These are phyloP conservation scores for Yamadazyma dushanensis DNA, from an alignment of 1,139 yeast genomes.

Conservation along the genomic window DNA sequence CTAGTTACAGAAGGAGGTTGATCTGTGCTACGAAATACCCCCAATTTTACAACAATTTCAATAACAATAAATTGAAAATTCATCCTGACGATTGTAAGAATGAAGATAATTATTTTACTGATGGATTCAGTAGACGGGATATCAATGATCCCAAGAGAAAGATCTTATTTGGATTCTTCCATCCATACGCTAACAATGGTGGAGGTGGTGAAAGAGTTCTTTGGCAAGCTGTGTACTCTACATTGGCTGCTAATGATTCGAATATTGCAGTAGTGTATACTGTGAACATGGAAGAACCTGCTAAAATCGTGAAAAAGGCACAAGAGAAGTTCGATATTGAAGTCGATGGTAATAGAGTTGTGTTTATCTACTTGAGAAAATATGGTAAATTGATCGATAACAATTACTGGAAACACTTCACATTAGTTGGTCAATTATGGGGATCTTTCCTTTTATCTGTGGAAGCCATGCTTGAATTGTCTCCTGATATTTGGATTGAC, in stretches of 20 bases:
- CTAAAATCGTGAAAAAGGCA: constrained; percentile 59
- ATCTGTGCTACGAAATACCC: constrained; percentile 52
- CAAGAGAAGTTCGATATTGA: constrained; percentile 62
- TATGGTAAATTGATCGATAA: constrained; percentile 65
- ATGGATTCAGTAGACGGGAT: constrained; percentile 34
- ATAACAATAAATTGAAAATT: constrained; percentile 39
- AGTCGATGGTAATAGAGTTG: constrained; percentile 56
- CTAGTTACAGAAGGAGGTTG: constrained; percentile 54
- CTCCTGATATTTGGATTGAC: constrained; percentile 92
- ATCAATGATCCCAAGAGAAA: constrained; percentile 41
- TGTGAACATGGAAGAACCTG: constrained; percentile 57
- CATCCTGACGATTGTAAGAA: constrained; percentile 31
- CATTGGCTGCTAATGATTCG: constrained; percentile 50
- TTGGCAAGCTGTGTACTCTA: constrained; percentile 88
- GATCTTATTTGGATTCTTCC: constrained; percentile 79
- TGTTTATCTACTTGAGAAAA: constrained; percentile 67
- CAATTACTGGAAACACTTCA: constrained; percentile 72
- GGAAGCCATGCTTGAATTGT: constrained; percentile 67
- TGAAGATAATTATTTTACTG: constrained; percentile 24
- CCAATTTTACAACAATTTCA: constrained; percentile 46
- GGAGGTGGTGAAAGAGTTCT: constrained; percentile 98
- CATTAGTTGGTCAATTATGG: constrained; percentile 82
- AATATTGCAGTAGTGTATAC: constrained; percentile 79
- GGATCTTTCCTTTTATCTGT: constrained; percentile 71
- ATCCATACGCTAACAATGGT: constrained; percentile 93